A percentile compares a stretch with the other conserved stretches of the same genome.
Conservation (phyloP, 1,284 basidiomycete genomes). For the Cutaneotrichosporon cutaneum region DNA sequence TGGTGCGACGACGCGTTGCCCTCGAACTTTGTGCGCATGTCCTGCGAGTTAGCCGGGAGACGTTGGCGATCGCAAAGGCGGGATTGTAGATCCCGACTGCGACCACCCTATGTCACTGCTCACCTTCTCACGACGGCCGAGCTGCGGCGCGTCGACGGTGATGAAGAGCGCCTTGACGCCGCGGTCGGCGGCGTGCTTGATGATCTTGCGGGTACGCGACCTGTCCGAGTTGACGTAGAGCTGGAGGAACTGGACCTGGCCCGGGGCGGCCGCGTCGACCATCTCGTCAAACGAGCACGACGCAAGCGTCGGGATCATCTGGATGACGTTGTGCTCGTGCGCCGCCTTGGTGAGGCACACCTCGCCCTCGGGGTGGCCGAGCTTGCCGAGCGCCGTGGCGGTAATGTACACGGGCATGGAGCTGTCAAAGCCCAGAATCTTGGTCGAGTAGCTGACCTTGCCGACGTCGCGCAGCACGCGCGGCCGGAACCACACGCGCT, state of each 20-base stretch:
- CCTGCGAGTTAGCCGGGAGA: slow-evolving; percentile 51
- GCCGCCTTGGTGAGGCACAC: slow-evolving; percentile 81
- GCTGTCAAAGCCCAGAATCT: slow-evolving; percentile 68
- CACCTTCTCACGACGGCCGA: slow-evolving; percentile 77
- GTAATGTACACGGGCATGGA: slow-evolving; percentile 77
- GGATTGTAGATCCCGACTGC: no score
- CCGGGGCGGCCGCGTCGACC: slow-evolving; percentile 70
- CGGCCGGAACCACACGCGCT: slow-evolving; percentile 84
- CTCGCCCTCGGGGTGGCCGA: slow-evolving; percentile 92
- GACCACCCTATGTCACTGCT: neutral
- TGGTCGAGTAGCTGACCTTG: slow-evolving; percentile 77
- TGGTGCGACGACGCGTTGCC: slow-evolving; percentile 69
- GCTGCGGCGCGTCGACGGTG: slow-evolving; percentile 89
- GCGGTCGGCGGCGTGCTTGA: slow-evolving; percentile 76
- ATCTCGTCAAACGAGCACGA: slow-evolving; percentile 85
- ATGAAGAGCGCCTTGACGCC: slow-evolving; percentile 83
- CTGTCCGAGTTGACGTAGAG: slow-evolving; percentile 85
- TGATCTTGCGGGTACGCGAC: slow-evolving; percentile 73
- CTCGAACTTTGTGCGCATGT: slow-evolving; percentile 95
- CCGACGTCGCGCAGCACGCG: slow-evolving; percentile 77
- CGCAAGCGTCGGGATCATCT: slow-evolving; percentile 89
- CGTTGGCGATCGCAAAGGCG: no score
- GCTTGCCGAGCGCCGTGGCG: slow-evolving; percentile 61
- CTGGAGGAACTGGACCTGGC: slow-evolving; percentile 77
- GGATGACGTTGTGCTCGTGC: slow-evolving; percentile 73